These are phyloP conservation scores for Ceratobasidium sp. DNA, from an alignment of 1,284 basidiomycete genomes.

Conservation along the genomic window DNA sequence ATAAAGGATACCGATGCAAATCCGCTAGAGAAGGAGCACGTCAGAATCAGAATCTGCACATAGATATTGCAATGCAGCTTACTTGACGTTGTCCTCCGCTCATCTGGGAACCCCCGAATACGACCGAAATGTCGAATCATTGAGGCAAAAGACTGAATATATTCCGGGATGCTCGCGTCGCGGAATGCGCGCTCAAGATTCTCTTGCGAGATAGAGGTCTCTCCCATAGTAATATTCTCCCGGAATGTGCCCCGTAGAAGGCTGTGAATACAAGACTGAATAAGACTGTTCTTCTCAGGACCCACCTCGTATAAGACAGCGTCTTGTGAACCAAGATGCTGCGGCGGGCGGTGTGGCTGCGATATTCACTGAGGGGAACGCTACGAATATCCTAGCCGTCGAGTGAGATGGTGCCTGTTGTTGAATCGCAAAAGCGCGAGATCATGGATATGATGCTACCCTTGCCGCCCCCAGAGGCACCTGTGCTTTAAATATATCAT, in stretches of 20 bases:
- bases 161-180: slow-evolving; percentile 58
- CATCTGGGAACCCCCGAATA: slow-evolving; percentile 59
- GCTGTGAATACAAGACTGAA: not conserved
- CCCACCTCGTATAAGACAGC: slow-evolving; percentile 58
- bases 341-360: slow-evolving; percentile 58
- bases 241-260: slow-evolving; percentile 52
- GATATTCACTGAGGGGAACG: slow-evolving; percentile 55
- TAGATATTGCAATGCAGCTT: not conserved
- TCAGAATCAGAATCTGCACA: not conserved
- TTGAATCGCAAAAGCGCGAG: slow-evolving; percentile 61
- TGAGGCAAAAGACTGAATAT: slow-evolving; percentile 58
- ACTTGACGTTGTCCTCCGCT: slow-evolving; percentile 72
- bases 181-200: slow-evolving; percentile 56
- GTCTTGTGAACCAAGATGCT: slow-evolving; percentile 63
- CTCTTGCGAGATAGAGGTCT: slow-evolving; percentile 55
- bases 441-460: slow-evolving; percentile 56
- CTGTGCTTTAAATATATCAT: slow-evolving; percentile 47
- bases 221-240: slow-evolving; percentile 53
- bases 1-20: slow-evolving; percentile 56
- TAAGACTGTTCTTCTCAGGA: not conserved
- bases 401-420: slow-evolving; percentile 57
- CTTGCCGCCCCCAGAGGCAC: slow-evolving; percentile 51
- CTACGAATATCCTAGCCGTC: slow-evolving; percentile 58
- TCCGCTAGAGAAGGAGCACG: slow-evolving; percentile 49
- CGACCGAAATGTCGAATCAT: slow-evolving; percentile 60